Percentiles rank a stretch among this genome's conserved stretches.
Conservation (phyloP, 2,329 filamentous ascomycete genomes). For the Neofusicoccum sp. region DNA sequence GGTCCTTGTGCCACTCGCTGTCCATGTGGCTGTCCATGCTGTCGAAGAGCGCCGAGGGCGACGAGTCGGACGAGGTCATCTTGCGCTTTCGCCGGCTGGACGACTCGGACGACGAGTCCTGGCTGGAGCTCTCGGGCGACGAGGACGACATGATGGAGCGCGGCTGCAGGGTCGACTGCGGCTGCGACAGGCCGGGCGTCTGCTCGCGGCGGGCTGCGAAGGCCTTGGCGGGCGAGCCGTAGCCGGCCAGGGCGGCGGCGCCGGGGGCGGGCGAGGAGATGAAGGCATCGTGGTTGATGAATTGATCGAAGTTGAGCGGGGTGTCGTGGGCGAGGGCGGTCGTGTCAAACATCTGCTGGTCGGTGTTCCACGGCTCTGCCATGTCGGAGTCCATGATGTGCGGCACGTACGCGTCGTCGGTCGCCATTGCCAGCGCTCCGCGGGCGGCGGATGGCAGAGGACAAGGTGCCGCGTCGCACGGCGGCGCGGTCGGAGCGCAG, state of each 20-base stretch:
- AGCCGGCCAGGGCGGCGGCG: neutral
- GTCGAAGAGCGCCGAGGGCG: constrained; percentile 25
- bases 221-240: constrained; percentile 8
- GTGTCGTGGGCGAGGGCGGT: constrained; percentile 19
- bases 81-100: constrained; percentile 42
- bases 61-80: constrained; percentile 36
- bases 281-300: constrained; percentile 13
- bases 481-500: constrained; percentile 4
- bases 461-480: constrained; percentile 6
- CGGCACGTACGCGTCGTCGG: constrained; percentile 19
- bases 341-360: constrained; percentile 26
- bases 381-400: constrained; percentile 24
- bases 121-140: constrained; percentile 41
- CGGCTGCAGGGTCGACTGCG: constrained; percentile 12
- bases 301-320: constrained; percentile 8
- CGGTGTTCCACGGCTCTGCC: constrained; percentile 23
- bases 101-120: constrained; percentile 43
- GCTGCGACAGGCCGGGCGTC: constrained; percentile 5
- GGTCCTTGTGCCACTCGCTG: constrained; percentile 10
- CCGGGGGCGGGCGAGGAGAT: constrained; percentile 7
- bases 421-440: neutral
- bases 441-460: too few relatives aligned
- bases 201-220: constrained; percentile 1
- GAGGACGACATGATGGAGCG: constrained; percentile 26
- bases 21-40: constrained; percentile 3